phyloP scores from a whole-genome alignment of 805 yeast species.

The Lachancea quebecensis region DNA sequence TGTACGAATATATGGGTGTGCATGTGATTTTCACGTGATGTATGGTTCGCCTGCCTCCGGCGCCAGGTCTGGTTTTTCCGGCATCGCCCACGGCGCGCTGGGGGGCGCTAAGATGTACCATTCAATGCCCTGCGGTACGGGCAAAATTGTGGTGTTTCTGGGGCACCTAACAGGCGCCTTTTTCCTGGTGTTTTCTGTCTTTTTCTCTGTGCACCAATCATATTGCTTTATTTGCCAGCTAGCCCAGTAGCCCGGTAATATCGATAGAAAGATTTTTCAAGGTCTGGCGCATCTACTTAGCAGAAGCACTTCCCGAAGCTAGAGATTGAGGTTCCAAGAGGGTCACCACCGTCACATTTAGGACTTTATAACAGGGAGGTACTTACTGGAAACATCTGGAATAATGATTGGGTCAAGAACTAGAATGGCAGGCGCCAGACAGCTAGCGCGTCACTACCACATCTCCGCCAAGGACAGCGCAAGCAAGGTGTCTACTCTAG shows the following conservation, averaged over 20 bases:
- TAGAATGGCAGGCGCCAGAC: slow-evolving; percentile 22
- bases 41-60: no score
- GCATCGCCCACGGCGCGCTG: no score
- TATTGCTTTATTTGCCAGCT: slow-evolving; percentile 3
- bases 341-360: not conserved
- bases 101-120: no score
- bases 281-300: not conserved
- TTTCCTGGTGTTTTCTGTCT: not conserved
- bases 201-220: slow-evolving; percentile 2
- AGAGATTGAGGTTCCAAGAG: not conserved
- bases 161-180: not conserved
- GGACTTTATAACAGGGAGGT: not conserved
- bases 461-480: slow-evolving; percentile 51
- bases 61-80: no score
- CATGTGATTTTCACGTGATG: no score
- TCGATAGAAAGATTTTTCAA: slow-evolving; percentile 1
- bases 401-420: slow-evolving; percentile 14
- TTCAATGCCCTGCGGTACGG: no score
- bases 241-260: not conserved
- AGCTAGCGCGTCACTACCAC: slow-evolving; percentile 33
- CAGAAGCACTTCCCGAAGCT: not conserved
- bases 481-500: slow-evolving; percentile 64
- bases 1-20: no score
- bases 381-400: not conserved
- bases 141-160: not conserved